Evolutionary conservation across 148 eudicot genomes (phyloP), one percentile per base, ranked within the genome.

Genomic region (Limonium bicolor): DNA sequence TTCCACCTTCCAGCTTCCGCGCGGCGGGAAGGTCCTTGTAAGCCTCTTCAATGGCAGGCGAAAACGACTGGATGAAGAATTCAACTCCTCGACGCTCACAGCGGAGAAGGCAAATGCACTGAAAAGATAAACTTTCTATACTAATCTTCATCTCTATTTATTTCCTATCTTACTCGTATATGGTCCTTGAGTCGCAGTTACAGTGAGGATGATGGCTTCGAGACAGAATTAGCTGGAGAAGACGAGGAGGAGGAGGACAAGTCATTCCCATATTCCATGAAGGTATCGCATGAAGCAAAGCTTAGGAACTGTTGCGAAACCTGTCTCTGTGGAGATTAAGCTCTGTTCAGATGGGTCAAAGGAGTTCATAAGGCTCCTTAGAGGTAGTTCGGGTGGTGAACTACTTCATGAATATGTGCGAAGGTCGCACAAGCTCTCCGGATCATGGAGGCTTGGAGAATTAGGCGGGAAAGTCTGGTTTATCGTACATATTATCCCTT

Each of bases 391-490:
- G 0, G 93, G 93, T 5, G 72, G 73, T 0, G 74, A 75, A 49
- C 60, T 80, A 37, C 50, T 90, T n/a, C 59, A 50, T 0, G 54
- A 63, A 7, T 90, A 90, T 37, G 65, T 90, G 7, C 44, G 48
- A 9, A 51, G 66, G 3, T 84, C 95, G 3, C 60, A 68, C 22
- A 78, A 72, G 27, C 68, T 73, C 23, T 24, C 60, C 12, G 99
- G 66, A 63, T 84, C 56, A 27, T 67, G 20, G 77, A 80, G 56
- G 93, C 77, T n/a, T 90, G 99, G 99, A 80, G 76, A 34, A 40
- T 62, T 7, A 59, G 77, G 26, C 61, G 60, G 53, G 78, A 76
- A 80, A 77, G 45, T 63, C 68, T 4, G 99, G 82, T 12, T 55
- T 78, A 31, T 53, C 57, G 5, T 46, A 68, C 33, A 23, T 90